Conservation (phyloP, 306 rosid genomes). For the Glycine tomentella region DNA sequence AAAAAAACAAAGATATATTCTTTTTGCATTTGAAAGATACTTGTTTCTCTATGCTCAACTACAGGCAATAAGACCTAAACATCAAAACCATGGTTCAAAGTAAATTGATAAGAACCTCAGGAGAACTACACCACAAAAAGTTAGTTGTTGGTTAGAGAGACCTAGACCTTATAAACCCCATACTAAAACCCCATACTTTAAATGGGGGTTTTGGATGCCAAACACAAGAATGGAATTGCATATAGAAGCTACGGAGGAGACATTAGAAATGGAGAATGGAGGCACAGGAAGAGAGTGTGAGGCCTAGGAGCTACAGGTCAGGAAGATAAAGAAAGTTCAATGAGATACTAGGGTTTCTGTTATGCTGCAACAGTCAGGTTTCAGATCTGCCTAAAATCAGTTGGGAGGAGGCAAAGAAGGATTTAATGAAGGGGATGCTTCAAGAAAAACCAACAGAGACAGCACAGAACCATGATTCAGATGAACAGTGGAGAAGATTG, state of each 20-base stretch:
- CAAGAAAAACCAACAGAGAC: neutral
- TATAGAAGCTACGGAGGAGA: neutral
- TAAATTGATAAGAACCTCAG: neutral
- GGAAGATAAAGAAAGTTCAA: neutral
- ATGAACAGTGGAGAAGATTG: neutral
- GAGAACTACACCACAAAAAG: neutral
- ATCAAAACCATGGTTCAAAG: slow-evolving; percentile 36
- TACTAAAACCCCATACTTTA: neutral
- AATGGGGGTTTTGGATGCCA: neutral
- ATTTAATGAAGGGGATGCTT: neutral
- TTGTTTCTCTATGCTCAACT: neutral
- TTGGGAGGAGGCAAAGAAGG: neutral
- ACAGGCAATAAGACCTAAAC: neutral
- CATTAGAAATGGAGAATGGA: slow-evolving; percentile 1
- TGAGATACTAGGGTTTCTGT: neutral
- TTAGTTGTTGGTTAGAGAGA: neutral
- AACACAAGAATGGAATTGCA: neutral
- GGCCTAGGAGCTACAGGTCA: neutral
- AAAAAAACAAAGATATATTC: neutral
- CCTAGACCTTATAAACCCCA: neutral
- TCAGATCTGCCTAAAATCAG: neutral
- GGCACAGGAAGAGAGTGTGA: neutral
- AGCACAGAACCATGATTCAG: neutral
- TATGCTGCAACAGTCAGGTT: neutral
- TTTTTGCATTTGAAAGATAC: slow-evolving; percentile 28